These are phyloP conservation scores for Suillus lakei DNA, from an alignment of 768 basidiomycete genomes.

Conservation along the genomic window DNA sequence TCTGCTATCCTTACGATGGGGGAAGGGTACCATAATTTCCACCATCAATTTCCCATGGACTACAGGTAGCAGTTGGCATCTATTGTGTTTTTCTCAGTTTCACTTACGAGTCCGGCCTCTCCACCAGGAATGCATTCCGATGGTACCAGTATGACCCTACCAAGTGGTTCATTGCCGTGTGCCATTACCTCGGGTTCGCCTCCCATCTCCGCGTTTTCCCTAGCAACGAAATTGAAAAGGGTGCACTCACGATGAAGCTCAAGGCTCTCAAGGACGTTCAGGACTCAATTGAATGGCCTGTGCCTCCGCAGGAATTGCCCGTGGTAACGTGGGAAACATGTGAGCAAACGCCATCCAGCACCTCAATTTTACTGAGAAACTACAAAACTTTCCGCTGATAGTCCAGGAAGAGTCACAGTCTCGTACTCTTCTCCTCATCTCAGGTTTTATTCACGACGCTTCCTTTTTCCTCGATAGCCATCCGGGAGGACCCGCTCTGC, in stretches of 20 bases:
- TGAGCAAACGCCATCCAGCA: constrained; percentile 40
- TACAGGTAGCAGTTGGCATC: constrained; percentile 34
- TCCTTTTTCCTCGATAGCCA: constrained; percentile 74
- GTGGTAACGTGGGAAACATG: constrained; percentile 84
- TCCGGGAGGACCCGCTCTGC: constrained; percentile 73
- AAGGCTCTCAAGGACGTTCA: constrained; percentile 71
- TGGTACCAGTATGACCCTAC: constrained; percentile 80
- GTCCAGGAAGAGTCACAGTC: constrained; percentile 71
- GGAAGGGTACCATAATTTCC: constrained; percentile 75
- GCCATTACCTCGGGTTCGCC: constrained; percentile 70
- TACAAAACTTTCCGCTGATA: constrained; percentile 29
- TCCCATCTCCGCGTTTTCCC: constrained; percentile 84
- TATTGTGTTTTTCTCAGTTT: background rate
- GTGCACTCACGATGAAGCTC: constrained; percentile 82
- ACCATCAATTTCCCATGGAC: constrained; percentile 88
- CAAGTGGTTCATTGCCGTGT: constrained; percentile 80
- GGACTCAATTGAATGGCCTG: constrained; percentile 68
- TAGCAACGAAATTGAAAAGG: constrained; percentile 85
- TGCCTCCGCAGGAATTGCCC: constrained; percentile 61
- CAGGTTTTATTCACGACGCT: constrained; percentile 89
- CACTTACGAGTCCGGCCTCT: constrained; percentile 11
- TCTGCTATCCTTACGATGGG: constrained; percentile 83
- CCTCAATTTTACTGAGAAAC: background rate
- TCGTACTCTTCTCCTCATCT: constrained; percentile 70
- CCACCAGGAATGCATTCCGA: constrained; percentile 65